Conservation (phyloP, 176 grass and related monocot species). For the Otatea glauca region DNA sequence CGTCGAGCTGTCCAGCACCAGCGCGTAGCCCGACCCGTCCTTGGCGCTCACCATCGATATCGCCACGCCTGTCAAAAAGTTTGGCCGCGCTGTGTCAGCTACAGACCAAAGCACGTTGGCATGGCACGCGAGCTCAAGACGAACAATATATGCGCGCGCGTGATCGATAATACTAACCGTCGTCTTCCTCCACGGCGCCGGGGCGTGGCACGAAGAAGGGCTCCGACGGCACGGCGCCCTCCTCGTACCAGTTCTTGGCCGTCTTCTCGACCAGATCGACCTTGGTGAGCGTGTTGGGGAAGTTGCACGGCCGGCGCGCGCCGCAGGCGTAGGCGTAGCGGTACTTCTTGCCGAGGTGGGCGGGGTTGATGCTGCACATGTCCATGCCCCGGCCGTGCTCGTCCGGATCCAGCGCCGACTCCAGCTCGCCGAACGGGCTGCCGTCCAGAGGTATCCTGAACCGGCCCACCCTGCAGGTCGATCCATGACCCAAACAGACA, state of each 20-base stretch:
- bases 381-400: slow-evolving; percentile 91
- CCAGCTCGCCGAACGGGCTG: slow-evolving; percentile 71
- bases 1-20: slow-evolving; percentile 78
- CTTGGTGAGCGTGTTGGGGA: slow-evolving; percentile 98
- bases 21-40: slow-evolving; percentile 78
- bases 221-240: slow-evolving; percentile 88
- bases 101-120: neutral
- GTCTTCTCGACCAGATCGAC: slow-evolving; percentile 80
- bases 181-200: slow-evolving; percentile 80
- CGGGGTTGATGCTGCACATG: slow-evolving; percentile 99
- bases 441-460: slow-evolving; percentile 96
- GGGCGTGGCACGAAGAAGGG: slow-evolving; percentile 89
- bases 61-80: slow-evolving; percentile 58
- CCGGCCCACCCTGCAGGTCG: slow-evolving; percentile 69
- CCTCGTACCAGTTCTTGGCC: slow-evolving; percentile 93
- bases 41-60: slow-evolving; percentile 91
- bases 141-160: too few species aligned
- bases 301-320: slow-evolving; percentile 90
- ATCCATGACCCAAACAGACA: neutral
- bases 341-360: slow-evolving; percentile 75
- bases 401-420: slow-evolving; percentile 73
- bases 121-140: neutral
- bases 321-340: slow-evolving; percentile 92
- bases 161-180: slow-evolving; percentile 54
- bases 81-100: neutral